Evolutionary conservation across 768 basidiomycete genomes (phyloP), one percentile per base, ranked within the genome.

Genomic region (Tricholoma furcatifolium): DNA sequence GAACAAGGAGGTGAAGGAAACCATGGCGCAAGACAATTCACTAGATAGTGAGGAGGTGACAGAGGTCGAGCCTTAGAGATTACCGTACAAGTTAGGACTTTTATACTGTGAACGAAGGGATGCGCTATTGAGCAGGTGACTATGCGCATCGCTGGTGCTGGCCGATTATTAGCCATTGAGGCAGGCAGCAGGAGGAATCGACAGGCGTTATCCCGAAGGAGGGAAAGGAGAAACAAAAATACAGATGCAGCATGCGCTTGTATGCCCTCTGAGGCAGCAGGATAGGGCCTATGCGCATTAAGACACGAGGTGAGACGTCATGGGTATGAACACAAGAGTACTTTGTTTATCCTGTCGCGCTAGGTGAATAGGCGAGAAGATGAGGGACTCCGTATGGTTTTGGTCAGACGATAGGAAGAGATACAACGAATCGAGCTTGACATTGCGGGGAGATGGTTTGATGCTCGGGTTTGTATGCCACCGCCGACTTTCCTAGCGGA

Each of bases 1-100:
- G 18, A 62, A 42, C 51, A 38, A 40, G 35, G 56, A 58, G 20
- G 52, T 50, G 40, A 62, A 54, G 17, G 32, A 48, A 17, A 57
- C 63, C 54, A 62, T 62, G 6, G 44, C 14, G 27, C 45, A 24
- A 45, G 32, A 15, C 47, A n/a, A 42, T 27, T 45, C 40, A 39
- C 9, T 18, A 35, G 36, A 6, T 50, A 40, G 30, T n/a, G 23
- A 51, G 27, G 27, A 27, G 39, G 21, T 48, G 43, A 38, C 36
- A 45, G 31, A 34, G 38, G 45, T 15, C 18, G 40, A 41, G 58
- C 24, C 11, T 31, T 43, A 14, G 21, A 21, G 24, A 47, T 21
- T 21, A 12, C 11, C 17, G 32, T 27, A 15, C 24, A 1, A 21
- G 21, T 24, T 17, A 18, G 14, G 27, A 21, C 27, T 47, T 54